Conservation (phyloP, 805 yeast genomes). For the Cyberlindnera petersonii region DNA sequence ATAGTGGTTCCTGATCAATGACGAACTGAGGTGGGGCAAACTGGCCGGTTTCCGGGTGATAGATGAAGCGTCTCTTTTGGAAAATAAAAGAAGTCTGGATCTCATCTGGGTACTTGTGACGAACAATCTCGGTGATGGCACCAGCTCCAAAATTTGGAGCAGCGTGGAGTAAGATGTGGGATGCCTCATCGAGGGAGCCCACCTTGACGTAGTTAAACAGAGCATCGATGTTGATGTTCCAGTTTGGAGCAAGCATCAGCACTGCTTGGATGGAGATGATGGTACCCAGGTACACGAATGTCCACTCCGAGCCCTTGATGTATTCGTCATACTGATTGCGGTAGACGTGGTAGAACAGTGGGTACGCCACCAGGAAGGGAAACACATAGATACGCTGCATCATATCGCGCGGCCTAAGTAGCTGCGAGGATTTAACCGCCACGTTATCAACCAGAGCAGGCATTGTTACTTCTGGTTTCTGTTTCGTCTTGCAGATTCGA, state of each 20-base stretch:
- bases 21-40: constrained; percentile 81
- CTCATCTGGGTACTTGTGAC: constrained; percentile 53
- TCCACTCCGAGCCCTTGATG: constrained; percentile 92
- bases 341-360: constrained; percentile 65
- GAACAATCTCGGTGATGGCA: constrained; percentile 63
- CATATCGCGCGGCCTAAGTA: constrained; percentile 64
- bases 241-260: constrained; percentile 86
- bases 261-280: constrained; percentile 69
- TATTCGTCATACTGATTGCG: constrained; percentile 67
- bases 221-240: constrained; percentile 75
- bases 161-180: constrained; percentile 72
- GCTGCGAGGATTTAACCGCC: constrained; percentile 64
- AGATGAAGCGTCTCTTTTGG: constrained; percentile 89
- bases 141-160: constrained; percentile 84
- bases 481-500: background rate
- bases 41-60: constrained; percentile 44
- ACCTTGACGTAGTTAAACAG: constrained; percentile 64
- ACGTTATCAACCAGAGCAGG: constrained; percentile 62
- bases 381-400: constrained; percentile 70
- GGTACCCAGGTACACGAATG: constrained; percentile 78
- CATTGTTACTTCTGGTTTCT: constrained; percentile 1
- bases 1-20: constrained; percentile 53
- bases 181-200: constrained; percentile 53
- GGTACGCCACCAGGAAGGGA: constrained; percentile 79
- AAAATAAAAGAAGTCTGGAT: constrained; percentile 70